Evolutionary conservation across 1,284 basidiomycete species (phyloP), one percentile per base, ranked within the genome.

Genomic region (Cryptococcus sp.): DNA sequence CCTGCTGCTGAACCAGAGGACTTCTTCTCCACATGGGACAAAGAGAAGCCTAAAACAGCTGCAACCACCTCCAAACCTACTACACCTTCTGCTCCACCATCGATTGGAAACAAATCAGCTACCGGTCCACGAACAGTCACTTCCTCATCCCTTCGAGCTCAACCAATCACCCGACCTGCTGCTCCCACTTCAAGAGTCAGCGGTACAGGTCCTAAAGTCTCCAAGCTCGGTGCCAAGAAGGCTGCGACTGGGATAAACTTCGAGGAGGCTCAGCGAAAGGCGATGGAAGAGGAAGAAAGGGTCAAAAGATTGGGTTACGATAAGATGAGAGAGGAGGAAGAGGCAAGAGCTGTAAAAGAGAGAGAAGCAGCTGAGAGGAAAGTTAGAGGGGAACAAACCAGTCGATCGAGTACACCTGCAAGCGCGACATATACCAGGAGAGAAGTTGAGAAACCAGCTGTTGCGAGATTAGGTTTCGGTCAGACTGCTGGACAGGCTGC

Each of bases 21-120:
- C 76, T 98, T 98, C 76, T 98, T 98, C 79, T 86, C 90, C 53
- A 88, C 89, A 36, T 98, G 94, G 92, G 92, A 95, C 63, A 93
- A 94, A 71, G 82, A 83, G 32, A 62, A 68, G 14, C 63, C 71
- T 4, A 23, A 23, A 23, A 23, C 23, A 23, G 57, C 70, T 6
- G 58, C 74, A 15, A 54, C 68, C 15, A 58, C 71, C 11, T 58
- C 71, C 11, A 64, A 61, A 8, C 53, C 67, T 41, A 54, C 60
- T 38, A 51, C 64, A 37, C 56, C 67, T 4, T 56, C 71, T 15
- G 66, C 59, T 8, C 70, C 70, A 31, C 74, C 69, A 1, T 69
- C 69, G 1, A 74, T 76, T 58, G 75, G 75, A n/a, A 63, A 56
- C 31, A 56, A 60, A 53, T 50, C 58, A 0, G 54, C 68, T 5